These are phyloP conservation scores for Didymellaceae sp. DNA, from an alignment of 2,329 filamentous ascomycete species.

Conservation along the genomic window DNA sequence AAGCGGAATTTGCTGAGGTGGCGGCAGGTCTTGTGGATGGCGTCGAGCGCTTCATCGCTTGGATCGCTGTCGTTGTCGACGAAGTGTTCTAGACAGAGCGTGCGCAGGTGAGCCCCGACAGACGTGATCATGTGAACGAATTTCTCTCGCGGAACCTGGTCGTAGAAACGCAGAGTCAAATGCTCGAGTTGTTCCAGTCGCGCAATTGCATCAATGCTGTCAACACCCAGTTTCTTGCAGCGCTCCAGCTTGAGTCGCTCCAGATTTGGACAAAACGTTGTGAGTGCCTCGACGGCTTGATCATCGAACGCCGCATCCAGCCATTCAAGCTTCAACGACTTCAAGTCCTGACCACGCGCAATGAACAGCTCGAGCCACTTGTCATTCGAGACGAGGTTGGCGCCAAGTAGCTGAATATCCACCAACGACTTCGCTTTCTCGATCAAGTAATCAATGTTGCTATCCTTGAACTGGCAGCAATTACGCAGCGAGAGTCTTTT, in stretches of 20 bases:
- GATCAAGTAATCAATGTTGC: slow-evolving; percentile 79
- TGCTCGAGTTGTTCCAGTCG: slow-evolving; percentile 71
- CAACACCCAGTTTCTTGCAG: slow-evolving; percentile 74
- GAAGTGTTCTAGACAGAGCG: slow-evolving; percentile 77
- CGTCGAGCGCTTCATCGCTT: slow-evolving; percentile 63
- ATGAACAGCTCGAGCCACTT: slow-evolving; percentile 76
- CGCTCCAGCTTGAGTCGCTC: slow-evolving; percentile 79
- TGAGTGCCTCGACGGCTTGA: slow-evolving; percentile 68
- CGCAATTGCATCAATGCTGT: slow-evolving; percentile 70
- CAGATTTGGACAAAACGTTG: slow-evolving; percentile 70
- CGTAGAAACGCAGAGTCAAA: slow-evolving; percentile 73
- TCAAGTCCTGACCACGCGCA: slow-evolving; percentile 69
- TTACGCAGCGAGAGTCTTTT: slow-evolving; percentile 77
- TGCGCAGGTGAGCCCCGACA: slow-evolving; percentile 72
- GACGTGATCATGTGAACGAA: slow-evolving; percentile 67
- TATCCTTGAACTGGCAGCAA: slow-evolving; percentile 90
- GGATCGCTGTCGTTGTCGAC: slow-evolving; percentile 67
- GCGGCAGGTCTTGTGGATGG: slow-evolving; percentile 73
- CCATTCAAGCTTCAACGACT: slow-evolving; percentile 78
- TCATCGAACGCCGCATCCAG: slow-evolving; percentile 84
- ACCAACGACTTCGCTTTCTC: slow-evolving; percentile 73
- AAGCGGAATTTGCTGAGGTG: slow-evolving; percentile 79
- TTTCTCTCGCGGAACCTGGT: slow-evolving; percentile 61
- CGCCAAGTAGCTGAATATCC: slow-evolving; percentile 78
- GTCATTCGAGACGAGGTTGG: slow-evolving; percentile 79